phyloP scores from a whole-genome alignment of 2,329 filamentous ascomycete species.

The Paracorniculantispora psalliotae region DNA sequence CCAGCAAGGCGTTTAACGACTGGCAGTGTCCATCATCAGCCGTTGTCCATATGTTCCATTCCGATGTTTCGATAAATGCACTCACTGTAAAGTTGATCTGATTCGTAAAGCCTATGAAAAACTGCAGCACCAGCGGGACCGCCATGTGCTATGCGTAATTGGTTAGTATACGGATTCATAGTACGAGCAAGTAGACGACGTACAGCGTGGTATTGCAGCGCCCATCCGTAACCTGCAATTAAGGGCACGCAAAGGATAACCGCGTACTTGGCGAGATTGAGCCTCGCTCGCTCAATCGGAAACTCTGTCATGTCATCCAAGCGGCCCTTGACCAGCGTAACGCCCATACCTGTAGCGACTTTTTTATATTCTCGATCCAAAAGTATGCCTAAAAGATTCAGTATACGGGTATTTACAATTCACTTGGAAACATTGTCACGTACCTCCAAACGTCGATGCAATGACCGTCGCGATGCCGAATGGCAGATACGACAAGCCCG shows the following conservation, averaged over 20 bases:
- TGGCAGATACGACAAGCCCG: neutral
- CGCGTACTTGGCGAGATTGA: neutral
- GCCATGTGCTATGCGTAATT: neutral
- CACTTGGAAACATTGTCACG: neutral
- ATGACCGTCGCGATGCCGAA: neutral
- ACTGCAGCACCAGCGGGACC: neutral
- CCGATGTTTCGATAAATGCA: neutral
- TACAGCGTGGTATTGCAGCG: slow-evolving; percentile 1
- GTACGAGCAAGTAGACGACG: neutral
- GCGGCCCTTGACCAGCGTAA: neutral
- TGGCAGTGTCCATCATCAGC: neutral
- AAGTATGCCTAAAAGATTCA: neutral
- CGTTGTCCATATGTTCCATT: no score
- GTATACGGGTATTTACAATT: neutral
- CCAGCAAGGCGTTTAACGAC: neutral
- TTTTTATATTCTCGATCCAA: neutral
- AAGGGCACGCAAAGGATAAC: neutral
- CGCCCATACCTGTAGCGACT: neutral
- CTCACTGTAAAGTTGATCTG: slow-evolving; percentile 1
- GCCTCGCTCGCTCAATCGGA: slow-evolving; percentile 1
- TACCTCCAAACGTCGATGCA: neutral
- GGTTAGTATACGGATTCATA: neutral
- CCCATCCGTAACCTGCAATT: neutral
- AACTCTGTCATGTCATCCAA: neutral
- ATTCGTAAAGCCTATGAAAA: slow-evolving; percentile 2